Conservation (phyloP, 805 yeast genomes). For the Kodamaea nitidulidarum region DNA sequence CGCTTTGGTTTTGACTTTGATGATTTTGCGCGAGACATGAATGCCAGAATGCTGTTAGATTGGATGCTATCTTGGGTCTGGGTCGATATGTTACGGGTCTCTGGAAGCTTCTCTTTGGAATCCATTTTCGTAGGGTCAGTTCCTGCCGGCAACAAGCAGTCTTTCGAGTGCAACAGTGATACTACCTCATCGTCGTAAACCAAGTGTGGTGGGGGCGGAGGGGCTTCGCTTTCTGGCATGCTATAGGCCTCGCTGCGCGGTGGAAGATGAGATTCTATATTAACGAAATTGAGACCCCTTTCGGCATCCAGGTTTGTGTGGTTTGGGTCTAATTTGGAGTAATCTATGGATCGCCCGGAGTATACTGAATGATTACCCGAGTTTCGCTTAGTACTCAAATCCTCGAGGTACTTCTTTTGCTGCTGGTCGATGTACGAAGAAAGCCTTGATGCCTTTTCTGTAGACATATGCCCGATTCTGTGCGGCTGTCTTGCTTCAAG, state of each 20-base stretch:
- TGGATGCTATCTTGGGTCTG: too few relatives aligned
- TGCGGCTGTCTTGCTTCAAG: too few relatives aligned
- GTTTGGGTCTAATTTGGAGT: slow-evolving; percentile 10
- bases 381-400: slow-evolving; percentile 5
- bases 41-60: too few relatives aligned
- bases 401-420: slow-evolving; percentile 15
- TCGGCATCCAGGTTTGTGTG: too few relatives aligned
- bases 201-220: slow-evolving; percentile 28
- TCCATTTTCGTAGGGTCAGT: too few relatives aligned
- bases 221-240: slow-evolving; percentile 16
- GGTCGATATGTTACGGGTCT: too few relatives aligned
- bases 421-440: slow-evolving; percentile 26
- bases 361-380: neutral
- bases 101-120: too few relatives aligned
- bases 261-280: too few relatives aligned
- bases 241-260: slow-evolving; percentile 6
- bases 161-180: neutral
- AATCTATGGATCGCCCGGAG: slow-evolving; percentile 9
- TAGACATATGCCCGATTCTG: too few relatives aligned
- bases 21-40: neutral
- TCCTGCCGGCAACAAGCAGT: too few relatives aligned
- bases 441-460: slow-evolving; percentile 21
- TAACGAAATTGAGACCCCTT: too few relatives aligned
- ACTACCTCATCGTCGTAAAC: slow-evolving; percentile 3
- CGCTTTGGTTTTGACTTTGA: neutral